These are phyloP conservation scores for Yamadazyma dendronema DNA, from an alignment of 1,139 yeast species.

Conservation along the genomic window DNA sequence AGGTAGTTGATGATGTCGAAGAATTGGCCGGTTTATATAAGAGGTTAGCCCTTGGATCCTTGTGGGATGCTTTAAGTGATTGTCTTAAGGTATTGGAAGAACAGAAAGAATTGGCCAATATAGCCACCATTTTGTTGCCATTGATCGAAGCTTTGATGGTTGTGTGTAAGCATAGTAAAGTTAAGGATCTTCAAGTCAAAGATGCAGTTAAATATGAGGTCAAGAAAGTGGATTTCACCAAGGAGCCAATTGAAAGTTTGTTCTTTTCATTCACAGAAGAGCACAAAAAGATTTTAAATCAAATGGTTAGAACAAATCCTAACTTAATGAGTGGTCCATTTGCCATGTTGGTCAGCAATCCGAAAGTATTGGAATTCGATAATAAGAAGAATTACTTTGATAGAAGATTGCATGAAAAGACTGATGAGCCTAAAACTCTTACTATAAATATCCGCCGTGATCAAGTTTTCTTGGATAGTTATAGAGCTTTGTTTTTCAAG, in stretches of 20 bases:
- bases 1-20: conserved; percentile 33
- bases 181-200: conserved; percentile 59
- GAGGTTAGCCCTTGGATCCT: conserved; percentile 65
- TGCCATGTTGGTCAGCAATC: conserved; percentile 83
- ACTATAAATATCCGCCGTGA: conserved; percentile 77
- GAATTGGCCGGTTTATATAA: conserved; percentile 63
- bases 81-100: conserved; percentile 64
- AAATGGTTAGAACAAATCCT: conserved; percentile 89
- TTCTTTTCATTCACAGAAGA: conserved; percentile 89
- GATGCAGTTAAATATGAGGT: conserved; percentile 62
- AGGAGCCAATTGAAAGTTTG: conserved; percentile 74
- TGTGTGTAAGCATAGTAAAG: conserved; percentile 84
- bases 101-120: conserved; percentile 47
- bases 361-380: conserved; percentile 90
- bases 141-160: conserved; percentile 92
- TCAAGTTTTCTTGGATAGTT: conserved; percentile 89
- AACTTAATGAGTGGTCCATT: conserved; percentile 97
- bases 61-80: conserved; percentile 87
- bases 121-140: conserved; percentile 83
- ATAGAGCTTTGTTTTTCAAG: conserved; percentile 79
- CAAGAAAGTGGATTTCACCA: conserved; percentile 61
- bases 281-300: conserved; percentile 85
- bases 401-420: conserved; percentile 57
- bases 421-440: conserved; percentile 48
- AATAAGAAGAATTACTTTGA: conserved; percentile 87